A percentile compares a stretch with the other conserved stretches of the same genome.
Evolutionary conservation across 768 basidiomycete genomes (phyloP).

Genomic region (Nidularia sp.): DNA sequence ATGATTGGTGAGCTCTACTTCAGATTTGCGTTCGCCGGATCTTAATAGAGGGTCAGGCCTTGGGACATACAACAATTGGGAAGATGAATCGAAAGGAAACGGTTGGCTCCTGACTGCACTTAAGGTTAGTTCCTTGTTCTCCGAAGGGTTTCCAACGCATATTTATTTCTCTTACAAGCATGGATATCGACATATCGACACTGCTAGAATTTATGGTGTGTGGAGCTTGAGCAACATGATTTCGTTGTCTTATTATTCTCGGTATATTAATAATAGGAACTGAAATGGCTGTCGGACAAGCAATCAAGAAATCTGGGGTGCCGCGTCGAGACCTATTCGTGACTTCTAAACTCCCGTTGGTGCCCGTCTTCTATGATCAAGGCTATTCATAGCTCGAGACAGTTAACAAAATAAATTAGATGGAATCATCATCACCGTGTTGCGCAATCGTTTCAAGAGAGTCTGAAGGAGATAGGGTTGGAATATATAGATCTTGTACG

Average conservation of each 20-base stretch:
- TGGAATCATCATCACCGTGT: constrained; percentile 27
- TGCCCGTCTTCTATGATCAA: neutral
- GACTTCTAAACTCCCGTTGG: constrained; percentile 36
- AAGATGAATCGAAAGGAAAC: no score
- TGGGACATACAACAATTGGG: no score
- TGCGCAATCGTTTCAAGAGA: constrained; percentile 26
- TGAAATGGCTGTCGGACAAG: constrained; percentile 27
- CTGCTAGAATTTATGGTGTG: constrained; percentile 23
- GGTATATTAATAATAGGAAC: constrained; percentile 15
- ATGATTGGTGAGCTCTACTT: no score
- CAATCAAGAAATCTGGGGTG: constrained; percentile 33
- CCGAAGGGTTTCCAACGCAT: no score
- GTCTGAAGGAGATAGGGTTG: constrained; percentile 25
- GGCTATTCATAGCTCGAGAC: neutral
- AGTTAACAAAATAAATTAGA: constrained; percentile 6
- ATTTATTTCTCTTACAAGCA: neutral
- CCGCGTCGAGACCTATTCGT: constrained; percentile 36
- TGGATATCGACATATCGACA: constrained; percentile 29
- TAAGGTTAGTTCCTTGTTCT: no score
- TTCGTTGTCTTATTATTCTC: neutral
- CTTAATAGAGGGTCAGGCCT: no score
- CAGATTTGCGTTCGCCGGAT: no score
- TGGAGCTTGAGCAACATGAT: neutral
- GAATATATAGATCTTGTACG: constrained; percentile 40
- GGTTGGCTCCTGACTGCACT: no score